These are phyloP conservation scores for Arthrobotrys conoides DNA, from an alignment of 2,329 filamentous ascomycete genomes.

Conservation along the genomic window DNA sequence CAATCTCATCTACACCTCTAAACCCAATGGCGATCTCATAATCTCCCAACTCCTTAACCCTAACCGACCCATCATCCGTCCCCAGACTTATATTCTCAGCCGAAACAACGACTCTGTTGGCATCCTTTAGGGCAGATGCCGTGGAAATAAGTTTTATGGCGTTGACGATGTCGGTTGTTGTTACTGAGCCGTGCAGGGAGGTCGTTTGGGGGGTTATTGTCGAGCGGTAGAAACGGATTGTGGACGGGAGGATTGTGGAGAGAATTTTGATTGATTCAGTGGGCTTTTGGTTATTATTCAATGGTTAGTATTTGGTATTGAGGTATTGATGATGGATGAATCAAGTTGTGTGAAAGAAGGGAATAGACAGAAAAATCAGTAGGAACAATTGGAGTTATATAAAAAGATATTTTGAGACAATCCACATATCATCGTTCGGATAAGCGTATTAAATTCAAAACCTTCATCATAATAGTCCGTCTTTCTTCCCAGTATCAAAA, in stretches of 20 bases:
- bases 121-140: constrained; percentile 70
- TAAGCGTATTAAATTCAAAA: constrained; percentile 55
- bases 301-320: not conserved
- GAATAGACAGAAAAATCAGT: constrained; percentile 49
- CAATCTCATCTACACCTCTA: constrained; percentile 68
- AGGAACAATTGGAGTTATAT: constrained; percentile 60
- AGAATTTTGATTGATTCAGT: constrained; percentile 66
- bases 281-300: constrained; percentile 38
- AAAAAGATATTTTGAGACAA: constrained; percentile 39
- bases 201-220: constrained; percentile 66
- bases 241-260: constrained; percentile 69
- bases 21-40: constrained; percentile 71
- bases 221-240: constrained; percentile 70
- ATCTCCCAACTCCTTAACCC: constrained; percentile 72
- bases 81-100: constrained; percentile 72
- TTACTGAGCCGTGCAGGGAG: constrained; percentile 70
- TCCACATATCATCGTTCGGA: constrained; percentile 48
- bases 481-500: not conserved
- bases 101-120: constrained; percentile 69
- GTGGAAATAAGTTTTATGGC: constrained; percentile 69
- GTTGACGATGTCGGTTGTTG: constrained; percentile 70
- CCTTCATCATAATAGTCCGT: constrained; percentile 45
- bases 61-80: constrained; percentile 66
- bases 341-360: not conserved
- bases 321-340: not conserved